These are phyloP conservation scores for Geranium rotundifolium DNA, from an alignment of 345 rosid genomes.

Conservation along the genomic window DNA sequence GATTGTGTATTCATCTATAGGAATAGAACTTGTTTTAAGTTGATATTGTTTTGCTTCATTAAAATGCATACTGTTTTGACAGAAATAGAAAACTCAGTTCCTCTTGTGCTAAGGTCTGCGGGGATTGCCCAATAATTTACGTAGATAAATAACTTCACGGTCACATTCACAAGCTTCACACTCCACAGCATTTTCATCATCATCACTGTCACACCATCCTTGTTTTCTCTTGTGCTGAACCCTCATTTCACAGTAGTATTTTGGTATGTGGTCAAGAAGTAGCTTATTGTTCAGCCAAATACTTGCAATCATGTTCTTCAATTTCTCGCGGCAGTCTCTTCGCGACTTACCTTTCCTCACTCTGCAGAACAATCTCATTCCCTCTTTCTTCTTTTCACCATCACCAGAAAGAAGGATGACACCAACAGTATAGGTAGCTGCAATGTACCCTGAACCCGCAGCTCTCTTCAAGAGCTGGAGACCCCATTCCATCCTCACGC, in stretches of 20 bases:
- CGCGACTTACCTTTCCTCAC: not conserved
- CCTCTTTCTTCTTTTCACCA: not conserved
- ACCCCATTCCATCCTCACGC: constrained; percentile 1
- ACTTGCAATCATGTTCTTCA: not conserved
- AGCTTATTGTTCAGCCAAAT: constrained; percentile 4
- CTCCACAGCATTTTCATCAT: not conserved
- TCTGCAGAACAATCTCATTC: not conserved
- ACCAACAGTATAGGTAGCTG: constrained; percentile 12
- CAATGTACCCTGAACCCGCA: constrained; percentile 1
- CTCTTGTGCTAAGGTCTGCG: too few relatives aligned
- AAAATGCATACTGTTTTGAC: too few relatives aligned
- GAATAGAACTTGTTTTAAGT: too few relatives aligned
- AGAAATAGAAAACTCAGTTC: too few relatives aligned
- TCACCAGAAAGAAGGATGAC: constrained; percentile 1
- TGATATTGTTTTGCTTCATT: too few relatives aligned
- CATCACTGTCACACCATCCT: constrained; percentile 9
- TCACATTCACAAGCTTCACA: constrained; percentile 7
- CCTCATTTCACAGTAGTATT: not conserved
- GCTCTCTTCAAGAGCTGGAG: constrained; percentile 3
- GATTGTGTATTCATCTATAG: too few relatives aligned
- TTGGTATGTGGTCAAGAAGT: constrained; percentile 1
- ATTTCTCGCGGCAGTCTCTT: constrained; percentile 6
- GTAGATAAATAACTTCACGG: constrained; percentile 7
- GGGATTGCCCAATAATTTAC: not conserved
- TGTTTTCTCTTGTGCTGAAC: not conserved